These are phyloP conservation scores for Alternaria gaisen DNA, from an alignment of 2,329 filamentous ascomycete genomes.

Conservation along the genomic window DNA sequence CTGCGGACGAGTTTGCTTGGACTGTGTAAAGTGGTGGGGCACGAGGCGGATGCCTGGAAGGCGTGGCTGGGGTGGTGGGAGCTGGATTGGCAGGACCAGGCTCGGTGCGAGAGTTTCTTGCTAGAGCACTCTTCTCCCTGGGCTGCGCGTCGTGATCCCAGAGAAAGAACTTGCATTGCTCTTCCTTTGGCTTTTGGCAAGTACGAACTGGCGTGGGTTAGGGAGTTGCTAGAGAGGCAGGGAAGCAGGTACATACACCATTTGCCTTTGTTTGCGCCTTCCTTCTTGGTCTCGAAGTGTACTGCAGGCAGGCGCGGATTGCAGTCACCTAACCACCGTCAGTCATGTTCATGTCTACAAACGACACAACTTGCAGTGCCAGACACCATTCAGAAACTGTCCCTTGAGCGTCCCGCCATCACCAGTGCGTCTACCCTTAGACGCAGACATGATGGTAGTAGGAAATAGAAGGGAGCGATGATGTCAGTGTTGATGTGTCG, in stretches of 20 bases:
- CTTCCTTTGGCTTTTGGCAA: conserved; percentile 57
- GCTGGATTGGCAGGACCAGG: conserved; percentile 20
- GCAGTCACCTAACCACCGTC: conserved; percentile 60
- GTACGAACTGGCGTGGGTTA: conserved; percentile 58
- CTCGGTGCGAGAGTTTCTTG: conserved; percentile 61
- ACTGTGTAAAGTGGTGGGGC: conserved; percentile 34
- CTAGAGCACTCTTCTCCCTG: conserved; percentile 58
- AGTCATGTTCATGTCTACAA: conserved; percentile 9
- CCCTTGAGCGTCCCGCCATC: conserved; percentile 24
- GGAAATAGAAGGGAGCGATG: not conserved
- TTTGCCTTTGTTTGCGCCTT: conserved; percentile 63
- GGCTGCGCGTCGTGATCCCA: conserved; percentile 64
- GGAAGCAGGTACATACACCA: conserved; percentile 52
- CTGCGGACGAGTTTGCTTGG: conserved; percentile 14
- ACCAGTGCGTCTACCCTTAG: conserved; percentile 17
- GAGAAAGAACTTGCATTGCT: conserved; percentile 65
- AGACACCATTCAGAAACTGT: conserved; percentile 35
- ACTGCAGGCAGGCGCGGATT: conserved; percentile 62
- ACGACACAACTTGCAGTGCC: conserved; percentile 33
- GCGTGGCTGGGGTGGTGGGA: conserved; percentile 17
- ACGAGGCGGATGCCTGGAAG: conserved; percentile 25
- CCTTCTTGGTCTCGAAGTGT: conserved; percentile 66
- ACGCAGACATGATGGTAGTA: conserved; percentile 27
- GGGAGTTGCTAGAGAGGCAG: not conserved
- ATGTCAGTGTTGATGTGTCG: not conserved